phyloP scores from a whole-genome alignment of 2,329 filamentous ascomycete species.

The Knufia petricola region DNA sequence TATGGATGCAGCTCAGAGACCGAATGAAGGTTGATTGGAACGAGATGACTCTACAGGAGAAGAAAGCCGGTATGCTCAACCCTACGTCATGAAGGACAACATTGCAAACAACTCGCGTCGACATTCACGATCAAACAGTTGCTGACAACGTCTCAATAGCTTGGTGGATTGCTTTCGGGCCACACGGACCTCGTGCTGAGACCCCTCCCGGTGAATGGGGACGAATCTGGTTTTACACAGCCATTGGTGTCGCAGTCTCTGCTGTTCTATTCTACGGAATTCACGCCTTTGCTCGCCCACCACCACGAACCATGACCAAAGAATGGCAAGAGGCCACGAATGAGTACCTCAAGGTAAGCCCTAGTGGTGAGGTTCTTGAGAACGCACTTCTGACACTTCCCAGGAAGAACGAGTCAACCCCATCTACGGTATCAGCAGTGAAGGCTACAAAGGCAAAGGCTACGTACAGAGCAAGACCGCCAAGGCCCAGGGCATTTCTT shows the following conservation, averaged over 20 bases:
- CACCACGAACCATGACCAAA: conserved; percentile 83
- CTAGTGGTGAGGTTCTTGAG: background rate
- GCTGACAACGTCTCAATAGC: conserved; percentile 44
- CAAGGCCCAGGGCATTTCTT: conserved; percentile 25
- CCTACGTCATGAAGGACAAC: conserved; percentile 4
- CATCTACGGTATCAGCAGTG: conserved; percentile 70
- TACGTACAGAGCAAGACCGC: conserved; percentile 56
- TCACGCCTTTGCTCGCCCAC: conserved; percentile 60
- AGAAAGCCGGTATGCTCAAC: conserved; percentile 80
- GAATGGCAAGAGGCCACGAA: conserved; percentile 95
- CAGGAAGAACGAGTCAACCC: conserved; percentile 79
- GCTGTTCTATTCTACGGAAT: conserved; percentile 62
- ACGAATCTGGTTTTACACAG: conserved; percentile 66
- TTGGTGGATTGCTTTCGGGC: conserved; percentile 97
- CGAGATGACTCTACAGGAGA: conserved; percentile 90
- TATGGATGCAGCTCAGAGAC: conserved; percentile 97
- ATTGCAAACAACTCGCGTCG: no score
- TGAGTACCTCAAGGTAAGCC: conserved; percentile 76
- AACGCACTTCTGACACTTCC: conserved; percentile 14
- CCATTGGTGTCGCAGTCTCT: conserved; percentile 56
- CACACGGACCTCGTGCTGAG: conserved; percentile 81
- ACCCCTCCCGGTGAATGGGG: conserved; percentile 74
- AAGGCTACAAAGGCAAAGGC: conserved; percentile 68
- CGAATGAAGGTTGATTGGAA: conserved; percentile 98
- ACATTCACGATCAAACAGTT: no score